phyloP scores from a whole-genome alignment of 192 early-diverging fungal genomes.

The Gaertneriomyces semiglobifer region DNA sequence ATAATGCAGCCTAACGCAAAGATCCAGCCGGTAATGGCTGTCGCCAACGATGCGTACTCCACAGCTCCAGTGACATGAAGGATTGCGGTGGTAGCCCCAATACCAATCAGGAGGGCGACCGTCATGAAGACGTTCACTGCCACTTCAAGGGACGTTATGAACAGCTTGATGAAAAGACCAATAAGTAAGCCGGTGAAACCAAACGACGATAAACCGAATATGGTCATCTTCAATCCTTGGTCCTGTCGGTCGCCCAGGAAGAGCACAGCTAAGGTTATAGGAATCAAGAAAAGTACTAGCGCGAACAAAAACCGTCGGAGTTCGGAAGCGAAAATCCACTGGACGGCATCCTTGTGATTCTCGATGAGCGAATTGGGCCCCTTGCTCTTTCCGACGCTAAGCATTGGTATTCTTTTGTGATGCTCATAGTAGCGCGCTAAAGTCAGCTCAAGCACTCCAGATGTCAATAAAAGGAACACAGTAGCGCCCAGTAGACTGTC shows the following conservation, averaged over 20 bases:
- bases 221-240: conserved; percentile 6
- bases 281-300: conserved; percentile 4
- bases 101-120: conserved; percentile 15
- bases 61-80: conserved; percentile 24
- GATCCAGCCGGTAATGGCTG: conserved; percentile 36
- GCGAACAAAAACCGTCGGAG: conserved; percentile 13
- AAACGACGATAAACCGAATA: conserved; percentile 19
- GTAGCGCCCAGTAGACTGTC: conserved; percentile 36
- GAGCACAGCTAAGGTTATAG: conserved; percentile 2
- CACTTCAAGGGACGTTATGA: conserved; percentile 32
- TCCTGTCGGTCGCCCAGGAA: background rate
- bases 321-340: conserved; percentile 18
- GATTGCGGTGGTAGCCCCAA: conserved; percentile 16
- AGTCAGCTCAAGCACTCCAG: conserved; percentile 41
- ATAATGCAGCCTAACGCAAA: conserved; percentile 37
- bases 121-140: conserved; percentile 24
- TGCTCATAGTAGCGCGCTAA: conserved; percentile 26
- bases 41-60: conserved; percentile 12
- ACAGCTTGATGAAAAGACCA: conserved; percentile 46
- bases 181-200: conserved; percentile 34
- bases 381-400: conserved; percentile 16
- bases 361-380: background rate
- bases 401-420: conserved; percentile 18
- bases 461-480: conserved; percentile 38
- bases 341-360: conserved; percentile 8